A percentile compares a stretch with the other conserved stretches of the same genome.
These are phyloP conservation scores for Colletotrichum zoysiae DNA, from an alignment of 2,329 filamentous ascomycete genomes.

Conservation along the genomic window DNA sequence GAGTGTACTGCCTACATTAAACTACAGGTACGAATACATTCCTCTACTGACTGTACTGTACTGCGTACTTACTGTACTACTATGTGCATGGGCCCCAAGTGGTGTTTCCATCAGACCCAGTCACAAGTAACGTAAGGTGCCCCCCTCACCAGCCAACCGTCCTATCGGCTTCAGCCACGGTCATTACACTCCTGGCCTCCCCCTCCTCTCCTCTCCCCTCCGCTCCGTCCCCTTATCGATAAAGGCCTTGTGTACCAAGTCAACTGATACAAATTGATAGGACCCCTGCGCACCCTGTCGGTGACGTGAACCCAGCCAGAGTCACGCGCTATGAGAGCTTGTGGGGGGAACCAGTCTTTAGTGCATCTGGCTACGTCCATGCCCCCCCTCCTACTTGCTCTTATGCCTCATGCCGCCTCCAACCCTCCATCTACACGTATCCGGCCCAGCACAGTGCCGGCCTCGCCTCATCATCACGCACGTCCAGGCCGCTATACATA, in stretches of 20 bases:
- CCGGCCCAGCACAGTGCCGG: conserved; percentile 11
- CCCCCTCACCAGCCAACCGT: background rate
- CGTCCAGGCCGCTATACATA: background rate
- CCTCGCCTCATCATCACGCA: conserved; percentile 26
- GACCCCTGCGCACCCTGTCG: conserved; percentile 37
- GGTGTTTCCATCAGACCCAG: background rate
- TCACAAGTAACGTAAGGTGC: conserved; percentile 7
- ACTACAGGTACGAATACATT: background rate
- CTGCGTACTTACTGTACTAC: too few relatives aligned
- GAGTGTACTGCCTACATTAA: too few relatives aligned
- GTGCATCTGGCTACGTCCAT: conserved; percentile 23
- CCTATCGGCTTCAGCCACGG: conserved; percentile 27
- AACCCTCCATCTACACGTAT: conserved; percentile 6
- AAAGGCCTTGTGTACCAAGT: conserved; percentile 24
- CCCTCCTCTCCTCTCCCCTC: background rate
- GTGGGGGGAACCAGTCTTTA: conserved; percentile 34
- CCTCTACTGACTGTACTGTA: background rate
- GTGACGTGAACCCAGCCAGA: conserved; percentile 40
- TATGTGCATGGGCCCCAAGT: background rate
- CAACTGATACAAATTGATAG: conserved; percentile 30
- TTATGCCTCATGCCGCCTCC: conserved; percentile 11
- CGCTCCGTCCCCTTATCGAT: conserved; percentile 29
- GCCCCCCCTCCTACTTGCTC: background rate
- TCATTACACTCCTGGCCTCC: background rate
- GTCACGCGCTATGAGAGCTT: conserved; percentile 39